phyloP scores from a whole-genome alignment of 2,329 filamentous ascomycete species.

The Trichoderma sp. region DNA sequence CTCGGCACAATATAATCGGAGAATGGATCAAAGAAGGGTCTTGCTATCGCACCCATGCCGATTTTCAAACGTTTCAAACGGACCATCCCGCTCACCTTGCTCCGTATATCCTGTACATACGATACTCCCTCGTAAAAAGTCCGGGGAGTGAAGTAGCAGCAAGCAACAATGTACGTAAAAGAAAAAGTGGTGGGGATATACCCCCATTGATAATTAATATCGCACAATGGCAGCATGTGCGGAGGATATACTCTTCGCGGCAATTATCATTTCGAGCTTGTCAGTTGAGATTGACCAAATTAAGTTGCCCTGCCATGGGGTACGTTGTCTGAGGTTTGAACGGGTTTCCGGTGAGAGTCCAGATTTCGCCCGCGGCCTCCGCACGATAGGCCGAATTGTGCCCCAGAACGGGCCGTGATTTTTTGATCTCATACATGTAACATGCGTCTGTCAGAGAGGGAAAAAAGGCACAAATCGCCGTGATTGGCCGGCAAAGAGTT shows the following conservation, averaged over 20 bases:
- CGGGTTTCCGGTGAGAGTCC: background rate
- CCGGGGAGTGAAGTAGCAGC: background rate
- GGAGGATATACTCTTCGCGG: constrained; percentile 1
- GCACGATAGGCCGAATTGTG: background rate
- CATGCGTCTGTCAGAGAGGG: background rate
- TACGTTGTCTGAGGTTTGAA: constrained; percentile 6
- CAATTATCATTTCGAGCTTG: background rate
- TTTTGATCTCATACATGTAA: background rate
- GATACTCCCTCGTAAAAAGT: background rate
- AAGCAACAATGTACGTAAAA: background rate
- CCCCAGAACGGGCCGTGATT: background rate
- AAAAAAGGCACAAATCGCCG: background rate
- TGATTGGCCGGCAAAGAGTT: constrained; percentile 2
- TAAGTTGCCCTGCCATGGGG: background rate
- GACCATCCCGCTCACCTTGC: constrained; percentile 4
- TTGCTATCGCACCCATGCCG: constrained; percentile 11
- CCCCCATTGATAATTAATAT: background rate
- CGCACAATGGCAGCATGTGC: background rate
- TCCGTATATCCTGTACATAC: background rate
- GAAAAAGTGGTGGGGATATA: background rate
- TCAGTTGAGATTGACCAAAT: background rate
- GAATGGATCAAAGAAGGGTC: background rate
- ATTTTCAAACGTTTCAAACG: constrained; percentile 17
- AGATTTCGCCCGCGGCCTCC: background rate
- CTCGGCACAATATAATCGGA: background rate